phyloP scores from a whole-genome alignment of 352 stramenopile genomes.

The Phytophthora uliginosa region DNA sequence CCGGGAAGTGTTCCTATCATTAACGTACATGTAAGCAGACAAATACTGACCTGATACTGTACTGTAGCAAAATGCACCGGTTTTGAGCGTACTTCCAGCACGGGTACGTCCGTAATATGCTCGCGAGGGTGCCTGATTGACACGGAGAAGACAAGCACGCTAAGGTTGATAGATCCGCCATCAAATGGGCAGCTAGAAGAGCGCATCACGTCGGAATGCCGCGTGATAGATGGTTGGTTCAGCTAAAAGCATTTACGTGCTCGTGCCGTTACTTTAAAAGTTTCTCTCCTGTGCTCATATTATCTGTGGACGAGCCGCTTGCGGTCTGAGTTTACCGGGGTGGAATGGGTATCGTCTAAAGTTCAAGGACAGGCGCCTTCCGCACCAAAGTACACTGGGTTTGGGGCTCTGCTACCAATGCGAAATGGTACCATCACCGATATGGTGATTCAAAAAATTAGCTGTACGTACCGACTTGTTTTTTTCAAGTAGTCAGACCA shows the following conservation, averaged over 20 bases:
- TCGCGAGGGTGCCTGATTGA: not conserved
- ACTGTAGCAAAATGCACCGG: too few species aligned
- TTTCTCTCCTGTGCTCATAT: conserved; percentile 13
- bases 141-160: not conserved
- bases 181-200: not conserved
- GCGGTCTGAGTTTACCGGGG: conserved; percentile 6
- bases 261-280: conserved; percentile 8
- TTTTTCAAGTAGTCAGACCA: too few species aligned
- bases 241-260: not conserved
- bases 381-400: not conserved
- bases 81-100: too few species aligned
- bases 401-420: too few species aligned
- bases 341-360: conserved; percentile 5
- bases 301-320: conserved; percentile 7
- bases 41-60: too few species aligned
- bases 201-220: conserved; percentile 18
- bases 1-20: too few species aligned
- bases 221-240: conserved; percentile 4
- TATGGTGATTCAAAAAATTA: too few species aligned
- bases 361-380: not conserved
- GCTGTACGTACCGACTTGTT: too few species aligned
- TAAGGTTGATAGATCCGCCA: not conserved
- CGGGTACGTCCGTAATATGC: not conserved
- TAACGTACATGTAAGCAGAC: too few species aligned
- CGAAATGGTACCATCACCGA: too few species aligned